Evolutionary conservation across 1,284 basidiomycete species (phyloP).

Genomic region (Rhizopogon parksii): DNA sequence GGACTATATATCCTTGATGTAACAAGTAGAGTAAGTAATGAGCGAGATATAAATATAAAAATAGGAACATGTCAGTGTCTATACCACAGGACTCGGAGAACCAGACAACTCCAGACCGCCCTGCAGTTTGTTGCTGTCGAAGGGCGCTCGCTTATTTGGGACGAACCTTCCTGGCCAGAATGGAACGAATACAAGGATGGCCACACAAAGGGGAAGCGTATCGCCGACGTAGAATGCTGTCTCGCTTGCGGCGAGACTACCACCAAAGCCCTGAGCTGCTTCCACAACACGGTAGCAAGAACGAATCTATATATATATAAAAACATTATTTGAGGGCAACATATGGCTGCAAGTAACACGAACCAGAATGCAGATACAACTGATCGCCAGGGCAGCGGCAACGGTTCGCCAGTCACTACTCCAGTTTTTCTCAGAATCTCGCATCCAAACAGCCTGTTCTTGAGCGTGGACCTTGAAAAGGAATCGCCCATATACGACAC

Average conservation of each 20-base stretch:
- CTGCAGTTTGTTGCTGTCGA: not conserved
- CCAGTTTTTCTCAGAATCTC: constrained; percentile 35
- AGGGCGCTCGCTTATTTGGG: not conserved
- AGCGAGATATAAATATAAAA: not conserved
- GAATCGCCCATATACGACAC: constrained; percentile 51
- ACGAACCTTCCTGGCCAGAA: constrained; percentile 62
- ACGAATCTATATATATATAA: constrained; percentile 52
- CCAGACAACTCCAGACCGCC: not conserved
- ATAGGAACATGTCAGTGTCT: too few relatives aligned
- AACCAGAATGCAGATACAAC: constrained; percentile 63
- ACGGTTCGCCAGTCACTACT: constrained; percentile 56
- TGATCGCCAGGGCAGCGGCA: constrained; percentile 46
- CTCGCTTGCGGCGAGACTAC: constrained; percentile 55
- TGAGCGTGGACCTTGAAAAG: constrained; percentile 43
- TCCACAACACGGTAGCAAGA: constrained; percentile 64
- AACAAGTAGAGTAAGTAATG: not conserved
- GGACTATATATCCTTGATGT: not conserved
- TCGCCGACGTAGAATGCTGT: constrained; percentile 62
- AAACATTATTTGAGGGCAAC: not conserved
- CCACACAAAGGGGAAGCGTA: constrained; percentile 58
- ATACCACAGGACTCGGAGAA: not conserved
- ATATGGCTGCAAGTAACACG: constrained; percentile 7
- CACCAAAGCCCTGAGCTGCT: constrained; percentile 57
- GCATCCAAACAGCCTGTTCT: constrained; percentile 41
- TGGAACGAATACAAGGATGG: constrained; percentile 46